Conservation (phyloP, 148 eudicot genomes). For the Rhododendron ferrugineum region DNA sequence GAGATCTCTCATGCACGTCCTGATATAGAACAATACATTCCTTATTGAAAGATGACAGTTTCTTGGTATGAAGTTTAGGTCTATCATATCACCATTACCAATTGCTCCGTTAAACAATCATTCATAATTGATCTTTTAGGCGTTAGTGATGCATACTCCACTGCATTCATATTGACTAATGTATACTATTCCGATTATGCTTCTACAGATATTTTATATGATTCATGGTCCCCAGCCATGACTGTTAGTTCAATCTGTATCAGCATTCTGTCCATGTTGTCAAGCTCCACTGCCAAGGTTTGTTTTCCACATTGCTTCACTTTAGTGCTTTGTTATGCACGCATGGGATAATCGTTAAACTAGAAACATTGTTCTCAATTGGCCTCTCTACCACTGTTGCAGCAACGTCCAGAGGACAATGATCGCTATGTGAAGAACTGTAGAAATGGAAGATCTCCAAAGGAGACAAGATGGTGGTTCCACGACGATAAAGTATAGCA, state of each 20-base stretch:
- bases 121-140: not conserved
- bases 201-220: constrained; percentile 64
- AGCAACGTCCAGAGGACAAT: constrained; percentile 72
- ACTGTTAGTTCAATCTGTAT: constrained; percentile 58
- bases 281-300: constrained; percentile 62
- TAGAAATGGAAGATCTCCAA: constrained; percentile 67
- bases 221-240: constrained; percentile 75
- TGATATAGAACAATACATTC: not conserved
- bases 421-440: constrained; percentile 77
- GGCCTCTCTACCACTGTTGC: constrained; percentile 12
- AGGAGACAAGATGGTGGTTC: constrained; percentile 91
- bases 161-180: not conserved
- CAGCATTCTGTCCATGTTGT: constrained; percentile 68
- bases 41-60: not conserved
- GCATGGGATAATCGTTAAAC: not conserved
- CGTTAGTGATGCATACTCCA: not conserved
- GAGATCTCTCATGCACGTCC: not conserved
- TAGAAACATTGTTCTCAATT: not conserved
- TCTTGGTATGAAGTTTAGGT: not conserved
- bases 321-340: not conserved
- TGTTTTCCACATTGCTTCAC: not conserved
- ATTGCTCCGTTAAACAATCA: not conserved
- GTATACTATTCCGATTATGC: not conserved
- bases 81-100: not conserved
- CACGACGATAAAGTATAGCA: constrained; percentile 60